Evolutionary conservation across 1,284 basidiomycete species (phyloP).

Genomic region (Marasmius oreades): DNA sequence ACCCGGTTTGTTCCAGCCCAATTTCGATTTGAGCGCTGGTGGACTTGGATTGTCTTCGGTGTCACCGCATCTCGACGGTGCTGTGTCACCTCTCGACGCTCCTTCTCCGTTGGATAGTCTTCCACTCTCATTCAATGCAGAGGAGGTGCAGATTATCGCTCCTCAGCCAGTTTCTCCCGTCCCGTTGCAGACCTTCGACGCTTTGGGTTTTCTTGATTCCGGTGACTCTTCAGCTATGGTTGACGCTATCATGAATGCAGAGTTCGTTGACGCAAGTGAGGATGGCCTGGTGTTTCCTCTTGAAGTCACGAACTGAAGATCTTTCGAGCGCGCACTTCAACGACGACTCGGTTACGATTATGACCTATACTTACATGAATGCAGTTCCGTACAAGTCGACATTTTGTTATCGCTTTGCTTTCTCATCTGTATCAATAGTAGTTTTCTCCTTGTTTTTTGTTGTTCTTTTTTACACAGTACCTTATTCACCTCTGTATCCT

Average conservation of each 20-base stretch:
- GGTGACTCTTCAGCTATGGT: background rate
- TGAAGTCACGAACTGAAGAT: background rate
- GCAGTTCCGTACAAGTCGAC: background rate
- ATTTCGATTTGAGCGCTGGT: background rate
- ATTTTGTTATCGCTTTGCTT: background rate
- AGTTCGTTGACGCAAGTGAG: background rate
- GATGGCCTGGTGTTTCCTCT: background rate
- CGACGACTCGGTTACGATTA: background rate
- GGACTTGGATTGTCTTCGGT: background rate
- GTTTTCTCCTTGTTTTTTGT: background rate
- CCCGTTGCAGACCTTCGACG: background rate
- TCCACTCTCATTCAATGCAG: background rate
- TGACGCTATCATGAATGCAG: background rate
- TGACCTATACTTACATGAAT: background rate
- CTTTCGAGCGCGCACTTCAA: background rate
- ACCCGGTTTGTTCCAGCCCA: background rate
- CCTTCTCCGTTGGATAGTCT: background rate
- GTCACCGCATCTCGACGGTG: background rate
- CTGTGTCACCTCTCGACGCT: background rate
- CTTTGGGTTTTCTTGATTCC: background rate
- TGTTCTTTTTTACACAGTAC: no score
- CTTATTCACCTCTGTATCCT: no score
- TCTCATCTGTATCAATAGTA: background rate
- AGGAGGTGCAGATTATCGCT: background rate
- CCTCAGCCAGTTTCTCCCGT: background rate